phyloP scores from a whole-genome alignment of 768 basidiomycete genomes.

The Lyophyllum shimeji region DNA sequence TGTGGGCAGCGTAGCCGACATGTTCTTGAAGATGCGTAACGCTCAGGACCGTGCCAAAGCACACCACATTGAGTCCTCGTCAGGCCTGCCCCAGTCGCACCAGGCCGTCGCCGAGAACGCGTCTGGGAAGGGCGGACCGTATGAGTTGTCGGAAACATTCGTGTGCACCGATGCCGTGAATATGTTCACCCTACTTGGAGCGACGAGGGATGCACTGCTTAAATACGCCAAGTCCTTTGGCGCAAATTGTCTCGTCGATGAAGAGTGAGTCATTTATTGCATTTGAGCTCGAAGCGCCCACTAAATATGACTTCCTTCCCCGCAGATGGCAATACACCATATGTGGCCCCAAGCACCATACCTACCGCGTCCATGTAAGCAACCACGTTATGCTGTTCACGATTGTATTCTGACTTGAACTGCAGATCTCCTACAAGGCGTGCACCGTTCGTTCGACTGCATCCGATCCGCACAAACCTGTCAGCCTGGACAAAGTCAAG shows the following conservation, averaged over 20 bases:
- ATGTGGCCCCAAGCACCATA: constrained; percentile 46
- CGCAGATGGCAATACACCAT: constrained; percentile 67
- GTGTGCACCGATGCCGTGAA: constrained; percentile 66
- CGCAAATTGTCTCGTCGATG: constrained; percentile 65
- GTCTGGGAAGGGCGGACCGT: constrained; percentile 23
- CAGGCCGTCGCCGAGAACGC: constrained; percentile 28
- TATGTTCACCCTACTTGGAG: constrained; percentile 53
- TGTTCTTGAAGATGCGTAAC: constrained; percentile 55
- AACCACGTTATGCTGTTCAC: background rate
- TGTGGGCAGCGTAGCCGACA: constrained; percentile 46
- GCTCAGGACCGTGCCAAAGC: constrained; percentile 19
- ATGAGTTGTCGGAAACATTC: constrained; percentile 43
- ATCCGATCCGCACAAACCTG: constrained; percentile 60
- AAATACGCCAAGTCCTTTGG: constrained; percentile 49
- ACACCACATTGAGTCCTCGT: constrained; percentile 32
- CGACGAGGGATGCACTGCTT: constrained; percentile 49
- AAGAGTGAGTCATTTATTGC: constrained; percentile 50
- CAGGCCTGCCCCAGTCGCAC: constrained; percentile 43
- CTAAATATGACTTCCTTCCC: constrained; percentile 4
- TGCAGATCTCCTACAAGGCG: constrained; percentile 64
- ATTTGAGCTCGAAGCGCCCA: background rate
- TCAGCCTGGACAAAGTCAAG: constrained; percentile 58
- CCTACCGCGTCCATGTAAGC: constrained; percentile 63
- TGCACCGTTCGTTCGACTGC: constrained; percentile 50
- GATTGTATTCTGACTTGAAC: background rate